Percentiles rank a stretch among this genome's conserved stretches.
Conservation (phyloP, 2,329 filamentous ascomycete genomes). For the Epichloe elymi region DNA sequence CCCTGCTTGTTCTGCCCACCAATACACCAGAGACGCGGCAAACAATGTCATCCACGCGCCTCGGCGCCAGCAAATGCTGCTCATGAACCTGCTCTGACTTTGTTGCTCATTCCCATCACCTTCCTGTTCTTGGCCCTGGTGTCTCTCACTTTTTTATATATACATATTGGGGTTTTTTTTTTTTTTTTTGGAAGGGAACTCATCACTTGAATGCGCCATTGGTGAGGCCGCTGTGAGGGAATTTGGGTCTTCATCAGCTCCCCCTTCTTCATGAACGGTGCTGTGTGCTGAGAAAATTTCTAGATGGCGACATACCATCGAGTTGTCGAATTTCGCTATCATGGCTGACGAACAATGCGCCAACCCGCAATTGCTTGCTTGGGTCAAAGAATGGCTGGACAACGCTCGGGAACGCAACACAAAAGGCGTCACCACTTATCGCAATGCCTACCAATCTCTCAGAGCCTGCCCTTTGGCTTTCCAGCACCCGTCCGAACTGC, state of each 20-base stretch:
- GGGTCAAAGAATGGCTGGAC: slow-evolving; percentile 69
- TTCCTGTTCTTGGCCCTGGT: neutral
- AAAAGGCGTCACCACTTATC: slow-evolving; percentile 60
- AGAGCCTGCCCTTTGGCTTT: slow-evolving; percentile 60
- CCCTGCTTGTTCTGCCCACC: neutral
- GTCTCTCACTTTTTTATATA: neutral
- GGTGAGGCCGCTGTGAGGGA: no score
- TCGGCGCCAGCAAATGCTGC: neutral
- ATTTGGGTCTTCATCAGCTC: neutral
- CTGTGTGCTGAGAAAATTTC: neutral
- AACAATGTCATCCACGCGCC: neutral
- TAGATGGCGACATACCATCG: neutral
- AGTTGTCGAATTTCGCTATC: neutral
- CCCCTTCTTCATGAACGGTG: neutral
- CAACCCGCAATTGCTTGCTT: slow-evolving; percentile 58
- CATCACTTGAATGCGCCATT: no score
- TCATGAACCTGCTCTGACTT: neutral
- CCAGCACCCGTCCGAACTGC: slow-evolving; percentile 58
- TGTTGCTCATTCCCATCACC: no score
- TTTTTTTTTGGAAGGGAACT: neutral
- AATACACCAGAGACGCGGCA: neutral
- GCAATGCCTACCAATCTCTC: slow-evolving; percentile 63
- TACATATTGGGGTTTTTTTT: no score
- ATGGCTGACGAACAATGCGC: slow-evolving; percentile 32
- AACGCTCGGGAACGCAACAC: slow-evolving; percentile 53